Evolutionary conservation across 768 basidiomycete species (phyloP).

Genomic region (Mrakia blollopis): DNA sequence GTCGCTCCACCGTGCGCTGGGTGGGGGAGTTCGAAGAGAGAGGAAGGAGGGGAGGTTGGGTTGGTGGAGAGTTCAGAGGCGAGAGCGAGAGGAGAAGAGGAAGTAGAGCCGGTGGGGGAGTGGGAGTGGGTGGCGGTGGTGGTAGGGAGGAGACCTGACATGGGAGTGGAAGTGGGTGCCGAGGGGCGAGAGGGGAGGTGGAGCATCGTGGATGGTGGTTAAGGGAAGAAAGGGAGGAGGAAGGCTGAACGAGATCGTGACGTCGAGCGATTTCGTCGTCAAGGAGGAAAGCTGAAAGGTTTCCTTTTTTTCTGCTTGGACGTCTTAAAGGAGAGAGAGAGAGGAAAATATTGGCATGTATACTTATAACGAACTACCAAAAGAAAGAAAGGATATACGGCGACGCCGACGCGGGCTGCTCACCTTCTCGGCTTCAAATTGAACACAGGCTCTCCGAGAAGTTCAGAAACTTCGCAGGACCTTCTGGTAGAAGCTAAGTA

Average conservation of each 20-base stretch:
- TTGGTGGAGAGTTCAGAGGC: constrained; percentile 7
- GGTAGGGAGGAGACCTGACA: neutral
- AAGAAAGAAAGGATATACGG: too few species aligned
- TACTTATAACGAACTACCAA: too few species aligned
- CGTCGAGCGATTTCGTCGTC: neutral
- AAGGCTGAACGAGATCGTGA: neutral
- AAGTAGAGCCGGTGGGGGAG: neutral
- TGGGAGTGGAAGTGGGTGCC: neutral
- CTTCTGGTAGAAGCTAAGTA: too few species aligned
- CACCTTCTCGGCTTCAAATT: too few species aligned
- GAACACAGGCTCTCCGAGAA: too few species aligned
- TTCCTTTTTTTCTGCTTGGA: too few species aligned
- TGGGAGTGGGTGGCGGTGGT: neutral
- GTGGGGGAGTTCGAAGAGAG: neutral
- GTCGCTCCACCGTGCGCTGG: too few species aligned
- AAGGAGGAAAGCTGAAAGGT: neutral
- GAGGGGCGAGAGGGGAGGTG: constrained; percentile 1
- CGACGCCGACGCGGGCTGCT: too few species aligned
- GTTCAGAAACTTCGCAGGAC: too few species aligned
- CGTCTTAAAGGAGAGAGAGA: too few species aligned
- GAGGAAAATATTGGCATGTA: too few species aligned
- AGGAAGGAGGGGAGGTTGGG: constrained; percentile 9
- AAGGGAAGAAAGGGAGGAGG: neutral
- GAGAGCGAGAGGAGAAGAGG: neutral
- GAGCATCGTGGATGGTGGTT: neutral